Base-by-base conservation (phyloP, 2,329 filamentous ascomycete species). In the Orbilia oligospora region DNA sequence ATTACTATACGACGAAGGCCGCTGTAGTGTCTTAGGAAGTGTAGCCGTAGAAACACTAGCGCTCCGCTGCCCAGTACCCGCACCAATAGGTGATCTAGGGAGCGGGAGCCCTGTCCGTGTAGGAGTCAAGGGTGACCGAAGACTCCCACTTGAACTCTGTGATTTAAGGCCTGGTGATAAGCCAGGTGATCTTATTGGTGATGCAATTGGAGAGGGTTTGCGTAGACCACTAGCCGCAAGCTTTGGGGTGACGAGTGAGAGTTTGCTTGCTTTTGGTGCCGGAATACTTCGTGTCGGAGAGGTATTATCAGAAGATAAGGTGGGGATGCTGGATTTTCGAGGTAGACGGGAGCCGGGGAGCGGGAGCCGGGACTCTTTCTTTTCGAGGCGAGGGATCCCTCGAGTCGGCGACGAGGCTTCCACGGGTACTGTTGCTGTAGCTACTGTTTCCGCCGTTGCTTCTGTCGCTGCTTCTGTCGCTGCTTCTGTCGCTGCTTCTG, bases 271-370 rank as follows among this genome's bases (percentile, higher is more conserved):
- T 24, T 76, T 76, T 12, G 48, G 36, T 8, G 48, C 48, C n/a
- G 49, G 46, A 4, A 48, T 71, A 20, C 38, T 36, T n/a, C 33
- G 46, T 24, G 24, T 56, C 9, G 38, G 53, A 2, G 51, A 41
- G 41, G 65, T 48, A 8, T 27, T 48, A 24, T 49, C 36, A 16
- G 30, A 38, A 5, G 41, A 27, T 6, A 77, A 24, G 2, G 67
- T 16, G 1, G 67, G 58, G 41, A 67, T 64, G 36, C 73, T 77
- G n/a, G 56, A 66, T 46, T 77, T 77, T 22, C 73, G 61, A n/a
- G 73, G 73, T 14, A 77, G 73, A 24, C 73, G 58, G 12, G 67
- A 71, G 36, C 67, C 73, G 1, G 73, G 73, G 3, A 77, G 53
- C 3, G 67, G 73, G 14, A 77, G 67, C 9, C 67, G 73, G 0